Conservation (phyloP, 1,284 basidiomycete genomes). For the Tremellales sp. region DNA sequence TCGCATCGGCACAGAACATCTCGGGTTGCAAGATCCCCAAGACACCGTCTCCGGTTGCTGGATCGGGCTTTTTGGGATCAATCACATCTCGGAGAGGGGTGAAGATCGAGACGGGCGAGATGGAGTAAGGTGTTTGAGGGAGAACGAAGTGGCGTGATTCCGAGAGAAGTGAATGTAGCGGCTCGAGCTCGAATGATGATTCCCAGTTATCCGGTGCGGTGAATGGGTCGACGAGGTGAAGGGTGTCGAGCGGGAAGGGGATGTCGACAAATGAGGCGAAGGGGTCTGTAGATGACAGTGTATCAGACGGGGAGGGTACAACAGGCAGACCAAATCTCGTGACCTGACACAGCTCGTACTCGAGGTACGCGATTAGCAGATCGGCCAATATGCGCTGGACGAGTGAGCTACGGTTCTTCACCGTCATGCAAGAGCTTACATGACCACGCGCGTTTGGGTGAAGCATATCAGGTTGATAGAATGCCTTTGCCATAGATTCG, state of each 20-base stretch:
- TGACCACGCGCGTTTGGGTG: conserved; percentile 48
- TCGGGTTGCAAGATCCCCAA: conserved; percentile 36
- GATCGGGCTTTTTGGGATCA: conserved; percentile 29
- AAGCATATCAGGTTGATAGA: conserved; percentile 39
- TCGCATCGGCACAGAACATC: conserved; percentile 47
- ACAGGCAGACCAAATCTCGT: conserved; percentile 33
- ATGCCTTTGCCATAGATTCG: conserved; percentile 30
- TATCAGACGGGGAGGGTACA: conserved; percentile 19
- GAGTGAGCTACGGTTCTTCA: background rate
- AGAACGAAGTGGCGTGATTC: conserved; percentile 39
- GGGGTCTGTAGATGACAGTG: conserved; percentile 28
- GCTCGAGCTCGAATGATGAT: conserved; percentile 26
- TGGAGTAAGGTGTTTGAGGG: conserved; percentile 33
- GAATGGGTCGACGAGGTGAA: conserved; percentile 23
- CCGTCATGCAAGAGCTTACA: conserved; percentile 18
- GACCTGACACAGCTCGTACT: conserved; percentile 46
- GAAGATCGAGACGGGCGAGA: conserved; percentile 37
- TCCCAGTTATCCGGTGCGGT: conserved; percentile 40
- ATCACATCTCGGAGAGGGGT: conserved; percentile 40
- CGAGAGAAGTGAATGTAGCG: conserved; percentile 18
- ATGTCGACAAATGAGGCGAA: conserved; percentile 35
- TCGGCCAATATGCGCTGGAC: conserved; percentile 43
- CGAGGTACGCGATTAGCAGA: conserved; percentile 44
- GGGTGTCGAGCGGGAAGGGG: conserved; percentile 32
- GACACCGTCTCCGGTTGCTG: conserved; percentile 23